Percentiles rank a stretch among this genome's conserved stretches.
phyloP scores from a whole-genome alignment of 257 asterid genomes.

The Capsicum rhomboideum region DNA sequence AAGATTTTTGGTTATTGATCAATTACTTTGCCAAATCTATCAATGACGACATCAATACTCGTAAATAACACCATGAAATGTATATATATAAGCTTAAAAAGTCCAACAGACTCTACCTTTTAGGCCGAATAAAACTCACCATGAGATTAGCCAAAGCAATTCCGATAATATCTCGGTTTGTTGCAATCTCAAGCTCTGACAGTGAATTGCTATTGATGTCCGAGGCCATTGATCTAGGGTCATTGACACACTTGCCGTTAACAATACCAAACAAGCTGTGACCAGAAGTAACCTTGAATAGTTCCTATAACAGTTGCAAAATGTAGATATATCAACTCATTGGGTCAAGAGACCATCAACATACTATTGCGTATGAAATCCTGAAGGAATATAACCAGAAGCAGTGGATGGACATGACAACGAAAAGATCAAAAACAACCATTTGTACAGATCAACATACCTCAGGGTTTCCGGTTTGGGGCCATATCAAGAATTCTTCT shows the following conservation, averaged over 20 bases:
- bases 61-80: background rate
- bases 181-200: slow-evolving; percentile 74
- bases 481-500: slow-evolving; percentile 98
- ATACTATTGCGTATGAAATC: background rate
- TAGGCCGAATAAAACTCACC: slow-evolving; percentile 34
- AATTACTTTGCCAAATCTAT: background rate
- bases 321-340: background rate
- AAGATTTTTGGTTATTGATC: background rate
- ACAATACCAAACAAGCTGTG: slow-evolving; percentile 72
- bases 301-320: slow-evolving; percentile 43
- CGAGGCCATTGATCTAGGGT: slow-evolving; percentile 84
- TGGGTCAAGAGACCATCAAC: background rate
- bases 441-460: slow-evolving; percentile 21
- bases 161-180: slow-evolving; percentile 78
- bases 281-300: slow-evolving; percentile 78
- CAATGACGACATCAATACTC: background rate
- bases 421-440: background rate
- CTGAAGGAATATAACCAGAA: slow-evolving; percentile 1
- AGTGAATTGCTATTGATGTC: slow-evolving; percentile 75
- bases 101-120: background rate
- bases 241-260: slow-evolving; percentile 86
- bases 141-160: slow-evolving; percentile 90
- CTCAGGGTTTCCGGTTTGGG: slow-evolving; percentile 86
- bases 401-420: background rate
- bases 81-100: background rate